phyloP scores from a whole-genome alignment of 768 basidiomycete species.

The Baorangia bicolor region DNA sequence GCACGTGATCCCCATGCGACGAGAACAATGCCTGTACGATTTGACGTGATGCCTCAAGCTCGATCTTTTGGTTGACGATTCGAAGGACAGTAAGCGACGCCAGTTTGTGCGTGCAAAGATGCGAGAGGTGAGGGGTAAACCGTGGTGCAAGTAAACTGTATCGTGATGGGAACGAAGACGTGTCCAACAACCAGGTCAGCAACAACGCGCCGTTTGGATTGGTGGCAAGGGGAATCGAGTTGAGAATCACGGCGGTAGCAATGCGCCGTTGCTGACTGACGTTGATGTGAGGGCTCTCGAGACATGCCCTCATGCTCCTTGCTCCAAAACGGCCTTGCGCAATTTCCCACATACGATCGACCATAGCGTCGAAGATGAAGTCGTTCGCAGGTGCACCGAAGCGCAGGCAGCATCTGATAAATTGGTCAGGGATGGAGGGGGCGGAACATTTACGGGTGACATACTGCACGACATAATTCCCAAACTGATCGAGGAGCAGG shows the following conservation, averaged over 20 bases:
- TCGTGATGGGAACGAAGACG: slow-evolving; percentile 91
- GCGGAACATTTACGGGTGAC: slow-evolving; percentile 30
- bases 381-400: slow-evolving; percentile 89
- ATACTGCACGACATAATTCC: slow-evolving; percentile 91
- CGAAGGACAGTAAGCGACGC: slow-evolving; percentile 93
- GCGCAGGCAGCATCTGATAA: slow-evolving; percentile 78
- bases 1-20: slow-evolving; percentile 85
- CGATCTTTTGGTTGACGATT: slow-evolving; percentile 95
- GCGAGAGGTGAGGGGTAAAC: slow-evolving; percentile 94
- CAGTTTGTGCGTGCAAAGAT: slow-evolving; percentile 96
- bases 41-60: slow-evolving; percentile 82
- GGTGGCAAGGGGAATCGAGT: slow-evolving; percentile 96
- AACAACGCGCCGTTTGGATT: slow-evolving; percentile 97
- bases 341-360: slow-evolving; percentile 97
- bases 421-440: slow-evolving; percentile 5
- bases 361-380: slow-evolving; percentile 97
- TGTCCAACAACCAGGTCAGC: slow-evolving; percentile 95
- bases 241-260: slow-evolving; percentile 90
- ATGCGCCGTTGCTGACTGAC: slow-evolving; percentile 92
- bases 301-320: slow-evolving; percentile 94
- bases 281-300: slow-evolving; percentile 87
- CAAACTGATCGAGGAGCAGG: slow-evolving; percentile 89
- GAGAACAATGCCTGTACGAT: slow-evolving; percentile 89
- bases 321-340: slow-evolving; percentile 98
- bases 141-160: slow-evolving; percentile 93